A percentile compares a stretch with the other conserved stretches of the same genome.
phyloP scores from a whole-genome alignment of 164 flowering plant genomes.

The Santalum album region DNA sequence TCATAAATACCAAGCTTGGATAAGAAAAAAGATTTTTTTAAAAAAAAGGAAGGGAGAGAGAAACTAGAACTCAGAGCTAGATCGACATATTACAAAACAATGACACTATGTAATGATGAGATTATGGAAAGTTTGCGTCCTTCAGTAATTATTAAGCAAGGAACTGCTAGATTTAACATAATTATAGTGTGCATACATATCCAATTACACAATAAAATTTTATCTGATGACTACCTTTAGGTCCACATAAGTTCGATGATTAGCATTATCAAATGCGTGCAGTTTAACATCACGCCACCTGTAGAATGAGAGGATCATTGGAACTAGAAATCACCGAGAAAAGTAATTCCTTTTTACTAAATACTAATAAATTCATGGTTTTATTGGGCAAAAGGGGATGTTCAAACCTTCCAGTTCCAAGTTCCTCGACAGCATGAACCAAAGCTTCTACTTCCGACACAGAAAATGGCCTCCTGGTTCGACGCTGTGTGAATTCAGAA shows the following conservation, averaged over 20 bases:
- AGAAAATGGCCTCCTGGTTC: constrained; percentile 3
- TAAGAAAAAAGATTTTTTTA: no score
- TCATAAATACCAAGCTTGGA: no score
- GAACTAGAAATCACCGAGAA: not conserved
- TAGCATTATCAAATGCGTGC: constrained; percentile 82
- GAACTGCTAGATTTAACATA: no score
- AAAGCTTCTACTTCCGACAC: constrained; percentile 2
- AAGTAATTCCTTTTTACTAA: not conserved
- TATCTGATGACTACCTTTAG: constrained; percentile 87
- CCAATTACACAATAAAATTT: no score
- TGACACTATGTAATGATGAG: no score
- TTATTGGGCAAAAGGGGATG: not conserved
- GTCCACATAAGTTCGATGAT: constrained; percentile 97
- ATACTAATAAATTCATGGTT: not conserved
- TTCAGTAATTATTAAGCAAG: no score
- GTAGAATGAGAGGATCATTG: constrained; percentile 10
- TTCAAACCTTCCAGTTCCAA: constrained; percentile 1
- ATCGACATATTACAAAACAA: no score
- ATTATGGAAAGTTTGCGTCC: no score
- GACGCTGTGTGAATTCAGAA: constrained; percentile 1
- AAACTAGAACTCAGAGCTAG: no score
- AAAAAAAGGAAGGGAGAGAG: no score
- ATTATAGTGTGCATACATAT: no score
- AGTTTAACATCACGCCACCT: constrained; percentile 83
- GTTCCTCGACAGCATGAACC: constrained; percentile 2